These are phyloP conservation scores for Neotropicomus parvogracilis DNA, from an alignment of 1,284 basidiomycete species.

Conservation along the genomic window DNA sequence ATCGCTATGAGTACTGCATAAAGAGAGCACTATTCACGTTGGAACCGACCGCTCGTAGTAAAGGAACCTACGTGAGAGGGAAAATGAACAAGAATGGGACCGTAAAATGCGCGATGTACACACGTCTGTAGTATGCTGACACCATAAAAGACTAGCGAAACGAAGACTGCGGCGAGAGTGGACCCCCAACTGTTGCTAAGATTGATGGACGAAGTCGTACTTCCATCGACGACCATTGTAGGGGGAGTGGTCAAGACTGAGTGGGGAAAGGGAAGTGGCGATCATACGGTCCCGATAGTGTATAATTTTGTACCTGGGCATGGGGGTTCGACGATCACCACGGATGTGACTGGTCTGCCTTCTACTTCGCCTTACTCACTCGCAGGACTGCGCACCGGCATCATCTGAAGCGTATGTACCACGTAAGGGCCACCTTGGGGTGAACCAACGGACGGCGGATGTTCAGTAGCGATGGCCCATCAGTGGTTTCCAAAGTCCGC, in stretches of 20 bases:
- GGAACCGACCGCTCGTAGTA: constrained; percentile 28
- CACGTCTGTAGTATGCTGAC: constrained; percentile 29
- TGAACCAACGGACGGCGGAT: too few relatives aligned
- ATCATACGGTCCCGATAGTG: neutral
- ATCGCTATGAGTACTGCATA: constrained; percentile 6
- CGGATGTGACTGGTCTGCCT: constrained; percentile 10
- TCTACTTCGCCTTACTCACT: neutral
- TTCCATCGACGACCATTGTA: constrained; percentile 13
- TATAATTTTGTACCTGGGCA: constrained; percentile 13
- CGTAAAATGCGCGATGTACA: constrained; percentile 2
- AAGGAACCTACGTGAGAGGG: constrained; percentile 18
- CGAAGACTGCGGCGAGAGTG: constrained; percentile 23
- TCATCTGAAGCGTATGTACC: too few relatives aligned
- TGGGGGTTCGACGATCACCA: constrained; percentile 8
- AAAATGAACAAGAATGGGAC: neutral
- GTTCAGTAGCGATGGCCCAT: neutral
- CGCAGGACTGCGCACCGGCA: neutral
- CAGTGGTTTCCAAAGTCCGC: neutral
- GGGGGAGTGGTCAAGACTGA: neutral
- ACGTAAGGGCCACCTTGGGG: too few relatives aligned
- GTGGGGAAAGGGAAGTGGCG: neutral
- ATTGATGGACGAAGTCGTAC: constrained; percentile 5
- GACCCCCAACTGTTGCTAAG: constrained; percentile 23
- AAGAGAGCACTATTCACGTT: neutral
- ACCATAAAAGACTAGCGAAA: constrained; percentile 25